Base-by-base conservation (phyloP, 495 filamentous ascomycete species). In the Stereocaulon alpinum region DNA sequence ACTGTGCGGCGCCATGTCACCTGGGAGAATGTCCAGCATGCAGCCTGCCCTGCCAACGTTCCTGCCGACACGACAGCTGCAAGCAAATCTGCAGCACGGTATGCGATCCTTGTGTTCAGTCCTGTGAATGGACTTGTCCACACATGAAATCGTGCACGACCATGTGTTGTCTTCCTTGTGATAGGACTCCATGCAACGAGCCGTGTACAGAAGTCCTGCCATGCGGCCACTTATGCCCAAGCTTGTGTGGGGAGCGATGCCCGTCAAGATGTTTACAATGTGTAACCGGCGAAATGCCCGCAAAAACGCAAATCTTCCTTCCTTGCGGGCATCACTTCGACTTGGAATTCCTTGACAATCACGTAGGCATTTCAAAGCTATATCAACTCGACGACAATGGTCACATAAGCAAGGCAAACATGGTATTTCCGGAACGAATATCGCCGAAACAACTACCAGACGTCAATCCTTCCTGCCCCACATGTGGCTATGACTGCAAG, bases 1-100 rank as follows among this genome's bases (percentile, higher is more conserved):
- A 27, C 18, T 85, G 83, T 67, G 56, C 22, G 3, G 58, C 61
- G 24, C 14, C 54, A 20, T 87, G 84, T 62, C 84, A 86, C 60
- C 65, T 61, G 6, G 69, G 69, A 2, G 58, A 64, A 37, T 86
- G 82, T 32, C 49, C 49, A 9, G 27, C 49, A 30, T 52, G 49
- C 30, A 40, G 27, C 61, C 71, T 69, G 1, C 73, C 74, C 3
- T 87, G 84, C 59, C 44, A 79, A 2, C 59, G 59, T 37, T 69
- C 70, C 22, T 87, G 84, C 67, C 79, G 82, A 32, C 65, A 67
- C 55, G 58, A 48, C 34, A 47, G 42, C 40, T 67, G 63, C 29
- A 29, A 51, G 14, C 41, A 52, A 55, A 30, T 32, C 20, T 67
- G 65, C 45, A 55, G 58, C 27, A 27, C 18, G 3, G 44, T 60